phyloP scores from a whole-genome alignment of 179 eudicot species.

The Silene vulgaris region DNA sequence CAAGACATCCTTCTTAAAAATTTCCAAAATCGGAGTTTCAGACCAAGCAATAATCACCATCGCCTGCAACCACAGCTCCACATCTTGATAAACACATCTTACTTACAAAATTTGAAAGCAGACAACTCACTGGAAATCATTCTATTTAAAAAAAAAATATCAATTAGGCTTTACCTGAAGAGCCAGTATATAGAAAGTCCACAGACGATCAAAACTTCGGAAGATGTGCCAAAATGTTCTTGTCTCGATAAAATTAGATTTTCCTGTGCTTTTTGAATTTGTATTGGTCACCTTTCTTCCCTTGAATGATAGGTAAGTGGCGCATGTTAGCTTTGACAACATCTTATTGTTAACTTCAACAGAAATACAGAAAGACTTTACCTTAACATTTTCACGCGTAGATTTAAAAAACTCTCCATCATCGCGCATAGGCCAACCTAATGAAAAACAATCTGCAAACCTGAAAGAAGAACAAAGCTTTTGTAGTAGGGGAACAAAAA shows the following conservation, averaged over 20 bases:
- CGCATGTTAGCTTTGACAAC: conserved; percentile 20
- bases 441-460: conserved; percentile 78
- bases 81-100: neutral
- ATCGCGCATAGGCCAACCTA: conserved; percentile 99
- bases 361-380: conserved; percentile 21
- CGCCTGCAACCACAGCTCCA: conserved; percentile 43
- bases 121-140: neutral
- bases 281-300: conserved; percentile 40
- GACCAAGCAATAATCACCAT: conserved; percentile 84
- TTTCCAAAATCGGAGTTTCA: conserved; percentile 39
- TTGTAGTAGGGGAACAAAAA: neutral
- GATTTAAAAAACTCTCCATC: conserved; percentile 89
- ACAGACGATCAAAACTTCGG: conserved; percentile 90
- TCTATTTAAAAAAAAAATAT: neutral
- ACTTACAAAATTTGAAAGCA: conserved; percentile 13
- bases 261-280: conserved; percentile 52
- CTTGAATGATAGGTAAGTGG: conserved; percentile 36
- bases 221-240: conserved; percentile 89
- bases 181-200: conserved; percentile 76
- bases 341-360: neutral
- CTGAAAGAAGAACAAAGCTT: conserved; percentile 29
- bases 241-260: conserved; percentile 79
- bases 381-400: conserved; percentile 53
- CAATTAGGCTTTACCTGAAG: conserved; percentile 53
- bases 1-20: conserved; percentile 50